Conservation (phyloP, 1,139 yeast genomes). For the Candida labiduridarum region DNA sequence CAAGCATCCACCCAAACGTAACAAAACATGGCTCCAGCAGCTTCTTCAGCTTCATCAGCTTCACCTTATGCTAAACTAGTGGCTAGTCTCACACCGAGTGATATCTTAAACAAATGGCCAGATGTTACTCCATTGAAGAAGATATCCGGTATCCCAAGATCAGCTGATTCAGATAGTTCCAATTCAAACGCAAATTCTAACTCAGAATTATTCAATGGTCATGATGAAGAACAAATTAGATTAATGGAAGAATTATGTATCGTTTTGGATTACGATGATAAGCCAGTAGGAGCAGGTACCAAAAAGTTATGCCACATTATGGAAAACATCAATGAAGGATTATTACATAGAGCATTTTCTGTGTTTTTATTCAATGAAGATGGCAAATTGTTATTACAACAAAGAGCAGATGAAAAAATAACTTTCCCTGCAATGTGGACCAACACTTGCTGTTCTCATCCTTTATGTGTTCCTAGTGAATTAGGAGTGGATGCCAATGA, state of each 20-base stretch:
- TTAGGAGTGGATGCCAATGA: conserved; percentile 52
- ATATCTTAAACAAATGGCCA: conserved; percentile 60
- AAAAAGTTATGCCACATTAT: conserved; percentile 90
- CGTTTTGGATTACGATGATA: conserved; percentile 84
- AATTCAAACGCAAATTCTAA: conserved; percentile 10
- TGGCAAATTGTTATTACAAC: conserved; percentile 80
- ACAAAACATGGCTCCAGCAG: too few species aligned
- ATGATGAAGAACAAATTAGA: conserved; percentile 90
- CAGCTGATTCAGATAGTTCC: conserved; percentile 26
- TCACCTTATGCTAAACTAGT: conserved; percentile 54
- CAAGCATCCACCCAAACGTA: background rate
- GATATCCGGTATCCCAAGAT: conserved; percentile 50
- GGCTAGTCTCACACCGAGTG: conserved; percentile 45
- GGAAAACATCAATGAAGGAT: conserved; percentile 82
- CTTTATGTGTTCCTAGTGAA: conserved; percentile 81
- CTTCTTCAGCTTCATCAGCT: too few species aligned
- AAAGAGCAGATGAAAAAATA: conserved; percentile 93
- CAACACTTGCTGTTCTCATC: conserved; percentile 98
- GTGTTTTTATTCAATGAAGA: conserved; percentile 85
- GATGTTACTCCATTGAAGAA: conserved; percentile 59
- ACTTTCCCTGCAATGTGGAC: conserved; percentile 98
- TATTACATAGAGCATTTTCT: conserved; percentile 93
- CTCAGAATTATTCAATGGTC: conserved; percentile 65
- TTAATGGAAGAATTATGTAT: conserved; percentile 97
- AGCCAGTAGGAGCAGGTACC: conserved; percentile 90